These are phyloP conservation scores for Candolleomyces efflorescens DNA, from an alignment of 768 basidiomycete genomes.

Conservation along the genomic window DNA sequence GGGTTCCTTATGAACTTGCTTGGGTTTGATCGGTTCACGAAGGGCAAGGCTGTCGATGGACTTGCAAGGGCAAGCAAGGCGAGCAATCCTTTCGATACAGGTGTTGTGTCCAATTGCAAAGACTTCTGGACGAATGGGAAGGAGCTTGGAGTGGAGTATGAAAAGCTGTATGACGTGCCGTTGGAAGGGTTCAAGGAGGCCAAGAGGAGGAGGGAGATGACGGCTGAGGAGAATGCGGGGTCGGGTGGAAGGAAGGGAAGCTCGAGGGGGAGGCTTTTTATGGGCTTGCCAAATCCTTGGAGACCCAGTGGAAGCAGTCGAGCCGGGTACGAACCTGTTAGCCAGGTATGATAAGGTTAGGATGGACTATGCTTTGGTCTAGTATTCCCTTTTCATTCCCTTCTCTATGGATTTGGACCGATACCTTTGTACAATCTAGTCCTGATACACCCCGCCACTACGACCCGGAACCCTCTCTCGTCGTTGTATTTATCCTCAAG, in stretches of 20 bases:
- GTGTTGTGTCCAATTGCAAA: conserved; percentile 71
- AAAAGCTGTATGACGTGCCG: conserved; percentile 85
- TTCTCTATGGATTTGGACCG: neutral
- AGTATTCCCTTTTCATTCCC: neutral
- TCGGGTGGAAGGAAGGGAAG: conserved; percentile 27
- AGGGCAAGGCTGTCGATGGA: conserved; percentile 84
- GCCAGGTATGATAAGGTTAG: conserved; percentile 38
- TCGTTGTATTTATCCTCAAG: neutral
- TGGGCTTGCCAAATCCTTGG: conserved; percentile 49
- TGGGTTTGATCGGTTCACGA: conserved; percentile 92
- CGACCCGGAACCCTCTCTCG: no score
- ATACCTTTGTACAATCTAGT: neutral
- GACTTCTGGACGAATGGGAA: conserved; percentile 93
- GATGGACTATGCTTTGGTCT: neutral
- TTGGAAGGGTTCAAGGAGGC: conserved; percentile 79
- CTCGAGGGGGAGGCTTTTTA: conserved; percentile 46
- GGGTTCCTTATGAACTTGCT: conserved; percentile 86
- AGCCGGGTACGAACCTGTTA: conserved; percentile 64
- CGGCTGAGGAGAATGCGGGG: conserved; percentile 58
- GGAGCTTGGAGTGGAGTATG: conserved; percentile 89
- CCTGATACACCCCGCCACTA: neutral
- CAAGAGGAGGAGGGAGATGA: conserved; percentile 53
- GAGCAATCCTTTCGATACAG: conserved; percentile 90
- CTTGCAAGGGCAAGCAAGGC: conserved; percentile 72
- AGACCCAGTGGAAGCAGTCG: conserved; percentile 43